Evolutionary conservation across 176 grass and related monocot species (phyloP).

Genomic region (Eragrostis nindensis): DNA sequence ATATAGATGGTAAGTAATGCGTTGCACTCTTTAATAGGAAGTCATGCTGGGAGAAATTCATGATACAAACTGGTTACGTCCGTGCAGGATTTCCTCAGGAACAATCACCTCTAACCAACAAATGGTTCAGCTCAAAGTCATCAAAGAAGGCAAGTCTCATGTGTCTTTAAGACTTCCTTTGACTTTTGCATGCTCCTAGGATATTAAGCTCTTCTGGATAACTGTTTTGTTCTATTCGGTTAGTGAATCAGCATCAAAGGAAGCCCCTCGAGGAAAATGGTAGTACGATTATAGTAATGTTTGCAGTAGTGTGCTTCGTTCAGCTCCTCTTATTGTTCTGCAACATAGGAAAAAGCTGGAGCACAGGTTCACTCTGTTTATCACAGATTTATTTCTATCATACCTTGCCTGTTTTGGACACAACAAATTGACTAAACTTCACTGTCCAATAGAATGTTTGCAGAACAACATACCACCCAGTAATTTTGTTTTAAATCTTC

Average conservation of each 20-base stretch:
- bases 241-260: neutral
- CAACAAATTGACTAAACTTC: neutral
- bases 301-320: neutral
- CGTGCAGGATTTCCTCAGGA: slow-evolving; percentile 61
- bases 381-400: slow-evolving; percentile 4
- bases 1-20: slow-evolving; percentile 64
- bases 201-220: neutral
- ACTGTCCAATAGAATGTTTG: neutral
- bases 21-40: slow-evolving; percentile 20
- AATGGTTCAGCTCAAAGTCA: slow-evolving; percentile 95
- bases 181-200: slow-evolving; percentile 3
- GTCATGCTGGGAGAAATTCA: neutral
- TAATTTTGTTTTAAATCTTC: slow-evolving; percentile 29
- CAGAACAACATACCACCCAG: neutral
- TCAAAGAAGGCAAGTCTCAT: slow-evolving; percentile 74
- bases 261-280: slow-evolving; percentile 3
- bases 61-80: neutral
- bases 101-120: slow-evolving; percentile 48
- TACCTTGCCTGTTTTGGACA: neutral
- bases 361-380: neutral
- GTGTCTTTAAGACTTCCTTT: neutral
- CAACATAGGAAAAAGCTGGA: neutral
- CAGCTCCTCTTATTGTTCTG: neutral
- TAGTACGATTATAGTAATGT: neutral
- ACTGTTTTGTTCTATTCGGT: neutral